These are phyloP conservation scores for Oryza rufipogon DNA, from an alignment of 176 grass and related monocot genomes.

Conservation along the genomic window DNA sequence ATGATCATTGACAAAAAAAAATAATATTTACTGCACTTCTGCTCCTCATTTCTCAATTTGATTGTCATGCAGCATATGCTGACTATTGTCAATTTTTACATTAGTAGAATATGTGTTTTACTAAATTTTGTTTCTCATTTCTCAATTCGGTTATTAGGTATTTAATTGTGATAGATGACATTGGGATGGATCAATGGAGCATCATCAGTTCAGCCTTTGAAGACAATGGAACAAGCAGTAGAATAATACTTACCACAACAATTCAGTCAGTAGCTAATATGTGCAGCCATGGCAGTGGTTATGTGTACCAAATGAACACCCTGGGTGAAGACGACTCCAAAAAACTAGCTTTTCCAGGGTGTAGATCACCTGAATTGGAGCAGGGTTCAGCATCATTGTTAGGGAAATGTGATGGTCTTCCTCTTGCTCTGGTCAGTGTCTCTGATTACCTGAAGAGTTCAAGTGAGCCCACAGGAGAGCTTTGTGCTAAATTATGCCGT, in stretches of 20 bases:
- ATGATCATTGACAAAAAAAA: too few species aligned
- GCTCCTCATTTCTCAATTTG: too few species aligned
- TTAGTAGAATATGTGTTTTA: not conserved
- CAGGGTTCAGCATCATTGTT: not conserved
- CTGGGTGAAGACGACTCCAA: constrained; percentile 39
- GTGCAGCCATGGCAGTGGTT: constrained; percentile 41
- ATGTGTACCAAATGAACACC: constrained; percentile 36
- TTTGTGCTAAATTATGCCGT: constrained; percentile 25
- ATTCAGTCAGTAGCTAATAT: constrained; percentile 11
- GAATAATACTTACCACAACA: constrained; percentile 42
- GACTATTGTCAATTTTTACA: not conserved
- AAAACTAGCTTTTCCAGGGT: not conserved
- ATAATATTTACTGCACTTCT: too few species aligned
- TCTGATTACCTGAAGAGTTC: constrained; percentile 34
- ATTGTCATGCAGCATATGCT: too few species aligned
- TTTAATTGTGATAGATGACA: constrained; percentile 45
- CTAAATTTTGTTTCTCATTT: not conserved
- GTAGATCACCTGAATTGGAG: constrained; percentile 24
- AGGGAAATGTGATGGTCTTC: constrained; percentile 45
- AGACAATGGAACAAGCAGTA: constrained; percentile 25
- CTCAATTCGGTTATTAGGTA: constrained; percentile 34
- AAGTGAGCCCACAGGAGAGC: constrained; percentile 25
- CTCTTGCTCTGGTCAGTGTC: constrained; percentile 41
- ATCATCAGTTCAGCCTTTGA: not conserved
- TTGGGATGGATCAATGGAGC: constrained; percentile 20